A percentile compares a stretch with the other conserved stretches of the same genome.
These are phyloP conservation scores for Xenoacremonium recifei DNA, from an alignment of 2,329 filamentous ascomycete genomes.

Conservation along the genomic window DNA sequence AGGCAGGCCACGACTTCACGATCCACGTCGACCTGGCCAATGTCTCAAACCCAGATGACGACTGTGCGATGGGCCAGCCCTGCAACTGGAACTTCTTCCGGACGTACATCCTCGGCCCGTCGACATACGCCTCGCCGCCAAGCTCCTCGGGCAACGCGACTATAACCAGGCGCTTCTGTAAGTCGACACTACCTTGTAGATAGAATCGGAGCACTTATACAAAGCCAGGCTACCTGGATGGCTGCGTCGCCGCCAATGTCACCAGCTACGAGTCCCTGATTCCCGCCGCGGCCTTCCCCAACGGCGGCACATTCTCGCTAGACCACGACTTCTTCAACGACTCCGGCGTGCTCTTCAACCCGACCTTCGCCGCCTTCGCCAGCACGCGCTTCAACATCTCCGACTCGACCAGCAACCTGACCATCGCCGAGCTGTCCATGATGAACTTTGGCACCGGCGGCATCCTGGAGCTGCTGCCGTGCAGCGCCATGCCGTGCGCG, in stretches of 20 bases:
- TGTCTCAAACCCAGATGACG: not conserved
- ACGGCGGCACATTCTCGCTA: not conserved
- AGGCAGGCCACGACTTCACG: constrained; percentile 1
- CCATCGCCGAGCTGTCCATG: not conserved
- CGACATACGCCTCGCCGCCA: constrained; percentile 1
- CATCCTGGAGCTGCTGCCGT: not conserved
- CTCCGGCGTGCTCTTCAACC: not conserved
- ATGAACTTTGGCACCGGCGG: constrained; percentile 3
- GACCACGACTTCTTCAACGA: constrained; percentile 1
- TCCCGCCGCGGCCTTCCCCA: constrained; percentile 4
- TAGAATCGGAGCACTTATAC: not conserved
- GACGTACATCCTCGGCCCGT: not conserved
- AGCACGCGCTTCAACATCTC: constrained; percentile 1
- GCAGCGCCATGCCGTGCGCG: constrained; percentile 3
- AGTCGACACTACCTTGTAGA: not conserved
- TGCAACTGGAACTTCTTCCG: constrained; percentile 6
- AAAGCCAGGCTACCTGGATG: constrained; percentile 4
- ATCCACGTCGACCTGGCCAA: not conserved
- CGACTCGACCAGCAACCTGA: constrained; percentile 2
- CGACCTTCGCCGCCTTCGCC: not conserved
- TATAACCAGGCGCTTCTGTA: constrained; percentile 3
- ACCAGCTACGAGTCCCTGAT: constrained; percentile 3
- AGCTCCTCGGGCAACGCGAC: not conserved
- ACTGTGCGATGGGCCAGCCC: not conserved
- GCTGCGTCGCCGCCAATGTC: constrained; percentile 3